Percentiles rank a stretch among this genome's conserved stretches.
Conservation (phyloP, 345 rosid species). For the Melaleuca alternifolia region DNA sequence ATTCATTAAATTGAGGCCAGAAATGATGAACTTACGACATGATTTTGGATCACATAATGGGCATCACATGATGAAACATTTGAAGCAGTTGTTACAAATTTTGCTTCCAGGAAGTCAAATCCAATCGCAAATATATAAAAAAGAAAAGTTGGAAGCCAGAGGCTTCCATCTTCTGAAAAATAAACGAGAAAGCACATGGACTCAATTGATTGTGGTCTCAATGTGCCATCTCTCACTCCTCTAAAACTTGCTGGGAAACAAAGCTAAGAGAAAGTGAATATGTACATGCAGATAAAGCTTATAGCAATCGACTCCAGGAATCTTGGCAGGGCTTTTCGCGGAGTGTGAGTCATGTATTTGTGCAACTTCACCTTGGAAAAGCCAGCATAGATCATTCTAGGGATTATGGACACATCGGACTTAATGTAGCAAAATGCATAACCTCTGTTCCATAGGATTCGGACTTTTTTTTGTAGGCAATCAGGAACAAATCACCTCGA, state of each 20-base stretch:
- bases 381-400: constrained; percentile 13
- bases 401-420: background rate
- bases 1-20: background rate
- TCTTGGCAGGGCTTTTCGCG: constrained; percentile 10
- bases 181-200: constrained; percentile 47
- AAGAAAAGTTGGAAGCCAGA: constrained; percentile 21
- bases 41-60: background rate
- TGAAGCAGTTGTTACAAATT: background rate
- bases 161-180: constrained; percentile 18
- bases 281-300: constrained; percentile 10
- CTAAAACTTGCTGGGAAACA: background rate
- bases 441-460: background rate
- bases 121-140: background rate
- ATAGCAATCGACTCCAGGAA: constrained; percentile 22
- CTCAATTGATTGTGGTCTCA: constrained; percentile 35
- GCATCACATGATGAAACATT: background rate
- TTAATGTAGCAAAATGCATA: background rate
- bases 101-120: background rate
- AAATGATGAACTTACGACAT: background rate
- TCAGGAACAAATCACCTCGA: constrained; percentile 81
- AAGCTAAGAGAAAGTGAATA: background rate
- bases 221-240: constrained; percentile 17
- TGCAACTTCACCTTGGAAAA: constrained; percentile 65
- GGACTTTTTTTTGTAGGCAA: background rate
- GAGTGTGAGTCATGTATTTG: constrained; percentile 52